Base-by-base conservation (phyloP, 768 basidiomycete genomes). In the Baorangia bicolor region DNA sequence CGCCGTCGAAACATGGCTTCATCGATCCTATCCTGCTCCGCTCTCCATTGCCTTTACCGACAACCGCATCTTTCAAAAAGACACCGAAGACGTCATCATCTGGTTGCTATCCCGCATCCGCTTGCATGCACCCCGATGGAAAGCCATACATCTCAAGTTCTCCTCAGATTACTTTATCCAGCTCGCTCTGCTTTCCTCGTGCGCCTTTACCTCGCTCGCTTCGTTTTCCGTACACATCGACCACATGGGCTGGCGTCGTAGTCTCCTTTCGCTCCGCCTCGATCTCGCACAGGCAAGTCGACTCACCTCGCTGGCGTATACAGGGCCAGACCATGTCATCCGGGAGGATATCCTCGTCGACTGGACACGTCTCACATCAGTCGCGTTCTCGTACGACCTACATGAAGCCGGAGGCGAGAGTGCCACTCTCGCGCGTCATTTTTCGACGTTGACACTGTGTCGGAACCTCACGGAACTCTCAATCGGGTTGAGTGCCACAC, bases 201-300 rank as follows among this genome's bases (percentile, higher is more conserved):
- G 63, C 20, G 50, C 54, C 0, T 67, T 67, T 27, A 56, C 65
- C 0, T 59, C 67, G 4, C 63, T 69, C 21, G 33, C 56, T 6
- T 61, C 65, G 25, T 60, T 69, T 37, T 58, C 67, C 16, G 48
- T 63, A 4, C 68, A 67, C 27, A 54, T 59, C 25, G 67, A 68
- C 28, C 67, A 69, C 46, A 67, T 68, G 64, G 65, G 65, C 21
- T 67, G 67, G 67, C 63, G 64, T 20, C 52, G 59, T 27, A 57
- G 63, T 25, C 55, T 59, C 14, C 52, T 59, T 33, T 65, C 63
- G n/a, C 47, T 67, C 21, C 23, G 14, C 20, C 56, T 69, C 23
- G 65, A 69, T 44, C 63, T 69, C 27, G 18, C 50, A 0, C 56
- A 46, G 16, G 65, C 67, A 1, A 45, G 3, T 13, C 60, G 12